Evolutionary conservation across 176 grass and related monocot species (phyloP).

Genomic region (Oryza glaberrima): DNA sequence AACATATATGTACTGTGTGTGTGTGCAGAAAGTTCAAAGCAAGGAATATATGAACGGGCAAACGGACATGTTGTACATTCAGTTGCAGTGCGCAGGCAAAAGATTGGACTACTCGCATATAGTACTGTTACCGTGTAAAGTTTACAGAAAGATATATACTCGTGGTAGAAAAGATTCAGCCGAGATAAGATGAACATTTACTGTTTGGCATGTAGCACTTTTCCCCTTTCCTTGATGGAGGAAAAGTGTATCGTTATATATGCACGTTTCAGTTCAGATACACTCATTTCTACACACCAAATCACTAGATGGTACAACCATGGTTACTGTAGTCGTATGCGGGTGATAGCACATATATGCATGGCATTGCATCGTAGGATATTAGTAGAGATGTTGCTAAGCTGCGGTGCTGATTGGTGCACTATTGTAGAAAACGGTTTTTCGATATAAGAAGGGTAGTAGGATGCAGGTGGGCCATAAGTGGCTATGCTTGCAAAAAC

Average conservation of each 20-base stretch:
- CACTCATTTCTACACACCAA: background rate
- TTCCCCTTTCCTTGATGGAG: background rate
- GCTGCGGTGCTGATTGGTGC: no score
- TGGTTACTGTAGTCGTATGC: no score
- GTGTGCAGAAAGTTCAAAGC: background rate
- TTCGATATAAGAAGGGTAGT: no score
- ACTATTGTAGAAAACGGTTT: no score
- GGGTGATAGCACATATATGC: no score
- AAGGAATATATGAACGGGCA: background rate
- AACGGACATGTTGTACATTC: background rate
- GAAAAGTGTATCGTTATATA: background rate
- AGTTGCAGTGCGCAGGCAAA: constrained; percentile 9
- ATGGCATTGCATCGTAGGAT: no score
- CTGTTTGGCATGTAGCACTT: background rate
- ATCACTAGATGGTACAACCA: no score
- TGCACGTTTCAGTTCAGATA: background rate
- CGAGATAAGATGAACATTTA: no score
- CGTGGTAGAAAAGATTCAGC: background rate
- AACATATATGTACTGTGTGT: background rate
- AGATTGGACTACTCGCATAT: background rate
- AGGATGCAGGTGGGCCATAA: no score
- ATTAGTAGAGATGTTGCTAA: no score
- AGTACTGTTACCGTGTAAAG: constrained; percentile 33
- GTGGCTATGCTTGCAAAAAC: no score
- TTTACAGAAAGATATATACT: background rate